Percentiles rank a stretch among this genome's conserved stretches.
These are phyloP conservation scores for Phytophthora tubulina DNA, from an alignment of 352 stramenopile genomes.

Conservation along the genomic window DNA sequence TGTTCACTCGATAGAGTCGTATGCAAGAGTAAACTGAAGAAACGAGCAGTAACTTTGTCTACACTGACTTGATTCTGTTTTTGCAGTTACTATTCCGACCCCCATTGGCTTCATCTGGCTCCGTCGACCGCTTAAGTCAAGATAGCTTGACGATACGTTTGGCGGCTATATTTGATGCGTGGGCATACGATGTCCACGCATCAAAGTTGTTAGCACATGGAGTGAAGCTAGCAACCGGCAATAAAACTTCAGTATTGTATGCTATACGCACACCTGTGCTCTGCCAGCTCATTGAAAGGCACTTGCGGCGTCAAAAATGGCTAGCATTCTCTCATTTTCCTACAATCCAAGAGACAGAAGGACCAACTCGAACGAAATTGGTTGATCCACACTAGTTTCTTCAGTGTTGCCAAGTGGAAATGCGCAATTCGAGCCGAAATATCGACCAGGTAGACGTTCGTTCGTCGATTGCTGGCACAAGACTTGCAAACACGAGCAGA, in stretches of 20 bases:
- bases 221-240: not conserved
- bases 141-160: not conserved
- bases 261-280: not conserved
- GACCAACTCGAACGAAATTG: too few relatives aligned
- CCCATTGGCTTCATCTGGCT: too few relatives aligned
- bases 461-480: not conserved
- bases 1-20: too few relatives aligned
- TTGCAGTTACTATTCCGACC: too few relatives aligned
- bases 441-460: not conserved
- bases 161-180: conserved; percentile 7
- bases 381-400: too few relatives aligned
- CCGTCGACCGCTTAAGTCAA: too few relatives aligned
- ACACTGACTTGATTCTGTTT: too few relatives aligned
- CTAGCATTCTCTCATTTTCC: not conserved
- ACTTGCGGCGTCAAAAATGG: not conserved
- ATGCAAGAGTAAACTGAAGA: too few relatives aligned
- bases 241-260: not conserved
- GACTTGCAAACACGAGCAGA: too few relatives aligned
- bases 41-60: too few relatives aligned
- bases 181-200: not conserved
- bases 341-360: not conserved
- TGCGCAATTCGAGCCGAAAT: not conserved
- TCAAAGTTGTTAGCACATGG: not conserved
- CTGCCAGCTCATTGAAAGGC: not conserved
- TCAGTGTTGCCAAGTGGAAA: conserved; percentile 2